Evolutionary conservation across 2,329 filamentous ascomycete genomes (phyloP).

Genomic region (Penicillium sp.): DNA sequence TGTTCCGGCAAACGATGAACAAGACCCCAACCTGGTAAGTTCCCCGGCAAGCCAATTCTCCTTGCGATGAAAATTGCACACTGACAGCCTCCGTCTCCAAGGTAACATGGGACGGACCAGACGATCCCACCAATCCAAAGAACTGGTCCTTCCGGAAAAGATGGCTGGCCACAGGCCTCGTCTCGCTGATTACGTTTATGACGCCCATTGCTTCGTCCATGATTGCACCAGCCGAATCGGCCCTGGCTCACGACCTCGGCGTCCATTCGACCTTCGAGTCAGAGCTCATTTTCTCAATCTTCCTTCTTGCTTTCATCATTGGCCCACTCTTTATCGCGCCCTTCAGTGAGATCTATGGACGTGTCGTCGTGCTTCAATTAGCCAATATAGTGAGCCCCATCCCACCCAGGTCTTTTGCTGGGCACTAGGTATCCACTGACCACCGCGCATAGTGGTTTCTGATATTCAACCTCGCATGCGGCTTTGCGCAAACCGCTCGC

Average conservation of each 20-base stretch:
- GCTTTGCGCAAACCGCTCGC: conserved; percentile 47
- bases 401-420: too few species aligned
- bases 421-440: too few species aligned
- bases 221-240: conserved; percentile 47
- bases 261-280: conserved; percentile 44
- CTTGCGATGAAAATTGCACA: too few species aligned
- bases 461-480: conserved; percentile 60
- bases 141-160: neutral
- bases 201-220: conserved; percentile 59
- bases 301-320: conserved; percentile 50
- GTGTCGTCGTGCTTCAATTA: conserved; percentile 50
- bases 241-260: conserved; percentile 51
- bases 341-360: conserved; percentile 52
- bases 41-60: too few species aligned
- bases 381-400: conserved; percentile 52
- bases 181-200: conserved; percentile 2
- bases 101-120: conserved; percentile 4
- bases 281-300: conserved; percentile 51
- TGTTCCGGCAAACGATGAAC: too few species aligned
- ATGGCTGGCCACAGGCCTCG: neutral
- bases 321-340: conserved; percentile 49
- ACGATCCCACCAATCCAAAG: conserved; percentile 3
- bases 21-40: too few species aligned
- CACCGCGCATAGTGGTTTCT: too few species aligned
- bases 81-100: too few species aligned